Percentiles rank a stretch among this genome's conserved stretches.
Conservation (phyloP, 2,329 filamentous ascomycete species). For the Calonectria naviculata region DNA sequence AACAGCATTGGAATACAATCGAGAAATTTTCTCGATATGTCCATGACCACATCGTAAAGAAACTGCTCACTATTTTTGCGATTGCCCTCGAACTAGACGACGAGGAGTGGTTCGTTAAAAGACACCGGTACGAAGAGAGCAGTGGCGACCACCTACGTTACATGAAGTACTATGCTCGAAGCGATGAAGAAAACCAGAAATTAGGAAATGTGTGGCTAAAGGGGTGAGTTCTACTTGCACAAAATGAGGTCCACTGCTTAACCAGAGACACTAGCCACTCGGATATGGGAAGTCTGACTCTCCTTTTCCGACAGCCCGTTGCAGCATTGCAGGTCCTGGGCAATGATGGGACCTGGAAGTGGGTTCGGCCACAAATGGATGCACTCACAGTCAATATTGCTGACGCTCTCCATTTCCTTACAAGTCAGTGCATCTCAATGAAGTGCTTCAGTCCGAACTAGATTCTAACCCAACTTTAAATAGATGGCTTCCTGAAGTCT, state of each 20-base stretch:
- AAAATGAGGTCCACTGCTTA: no score
- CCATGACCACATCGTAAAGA: slow-evolving; percentile 65
- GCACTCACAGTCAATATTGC: slow-evolving; percentile 61
- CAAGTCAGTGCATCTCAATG: slow-evolving; percentile 40
- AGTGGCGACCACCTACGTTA: not conserved
- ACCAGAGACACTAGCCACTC: slow-evolving; percentile 51
- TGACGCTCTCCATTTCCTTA: slow-evolving; percentile 59
- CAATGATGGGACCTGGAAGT: slow-evolving; percentile 59
- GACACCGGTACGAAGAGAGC: slow-evolving; percentile 57
- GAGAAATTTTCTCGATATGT: slow-evolving; percentile 60
- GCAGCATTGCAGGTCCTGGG: slow-evolving; percentile 63
- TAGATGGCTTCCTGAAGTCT: slow-evolving; percentile 52
- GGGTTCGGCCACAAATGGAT: slow-evolving; percentile 58
- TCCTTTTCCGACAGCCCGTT: slow-evolving; percentile 68
- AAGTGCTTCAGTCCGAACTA: not conserved
- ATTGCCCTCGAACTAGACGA: slow-evolving; percentile 66
- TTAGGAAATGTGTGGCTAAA: not conserved
- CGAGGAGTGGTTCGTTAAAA: slow-evolving; percentile 63
- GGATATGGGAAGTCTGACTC: slow-evolving; percentile 64
- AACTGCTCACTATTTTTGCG: slow-evolving; percentile 69
- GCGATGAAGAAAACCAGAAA: not conserved
- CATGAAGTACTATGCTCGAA: slow-evolving; percentile 2
- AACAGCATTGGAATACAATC: slow-evolving; percentile 64
- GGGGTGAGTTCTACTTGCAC: not conserved
- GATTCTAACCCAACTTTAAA: not conserved